Conservation (phyloP, 345 rosid species). For the Iberis pinnata region DNA sequence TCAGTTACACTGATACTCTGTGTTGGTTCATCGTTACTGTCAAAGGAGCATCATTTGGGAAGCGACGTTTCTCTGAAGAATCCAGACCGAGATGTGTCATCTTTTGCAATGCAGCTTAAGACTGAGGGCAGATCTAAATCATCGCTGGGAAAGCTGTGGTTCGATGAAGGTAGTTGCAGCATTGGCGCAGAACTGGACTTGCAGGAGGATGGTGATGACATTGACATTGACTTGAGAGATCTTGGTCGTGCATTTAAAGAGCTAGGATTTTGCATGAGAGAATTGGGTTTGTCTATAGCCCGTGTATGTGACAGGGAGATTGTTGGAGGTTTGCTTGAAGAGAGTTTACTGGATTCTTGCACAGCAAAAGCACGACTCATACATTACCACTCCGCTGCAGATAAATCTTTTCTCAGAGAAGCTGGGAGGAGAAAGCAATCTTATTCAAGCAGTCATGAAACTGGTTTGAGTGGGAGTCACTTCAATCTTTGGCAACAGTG, state of each 20-base stretch:
- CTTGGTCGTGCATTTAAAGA: constrained; percentile 51
- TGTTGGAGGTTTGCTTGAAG: constrained; percentile 64
- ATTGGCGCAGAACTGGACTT: constrained; percentile 16
- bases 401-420: constrained; percentile 40
- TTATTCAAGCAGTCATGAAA: constrained; percentile 19
- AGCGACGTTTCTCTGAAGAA: constrained; percentile 78
- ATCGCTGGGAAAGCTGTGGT: constrained; percentile 15
- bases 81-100: constrained; percentile 65
- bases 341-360: constrained; percentile 59
- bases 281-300: constrained; percentile 60
- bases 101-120: constrained; percentile 70
- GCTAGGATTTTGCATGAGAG: constrained; percentile 73
- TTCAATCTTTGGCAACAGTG: constrained; percentile 78
- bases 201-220: constrained; percentile 12
- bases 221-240: constrained; percentile 35
- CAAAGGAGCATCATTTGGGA: constrained; percentile 69
- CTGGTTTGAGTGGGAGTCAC: constrained; percentile 27
- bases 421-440: constrained; percentile 28
- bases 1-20: constrained; percentile 10
- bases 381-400: constrained; percentile 73
- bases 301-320: constrained; percentile 62
- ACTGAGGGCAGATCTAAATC: constrained; percentile 33
- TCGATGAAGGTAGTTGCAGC: background rate
- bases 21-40: background rate
- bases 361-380: constrained; percentile 80